Conservation (phyloP, 2,329 filamentous ascomycete genomes). For the Cytospora schulzeri region DNA sequence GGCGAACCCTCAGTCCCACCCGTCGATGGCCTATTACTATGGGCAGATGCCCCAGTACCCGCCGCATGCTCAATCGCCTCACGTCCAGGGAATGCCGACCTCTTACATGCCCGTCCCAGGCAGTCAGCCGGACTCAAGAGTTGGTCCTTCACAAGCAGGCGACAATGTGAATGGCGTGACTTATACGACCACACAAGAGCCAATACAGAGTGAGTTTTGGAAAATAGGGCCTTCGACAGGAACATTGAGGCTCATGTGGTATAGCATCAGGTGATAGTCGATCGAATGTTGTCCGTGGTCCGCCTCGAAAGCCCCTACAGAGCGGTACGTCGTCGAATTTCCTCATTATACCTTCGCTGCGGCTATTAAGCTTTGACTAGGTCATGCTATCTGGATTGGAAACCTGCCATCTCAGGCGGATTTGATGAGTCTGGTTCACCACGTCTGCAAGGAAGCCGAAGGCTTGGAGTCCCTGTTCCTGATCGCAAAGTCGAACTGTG, state of each 20-base stretch:
- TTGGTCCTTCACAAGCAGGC: slow-evolving; percentile 26
- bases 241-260: slow-evolving; percentile 13
- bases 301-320: slow-evolving; percentile 60
- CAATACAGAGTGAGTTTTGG: slow-evolving; percentile 26
- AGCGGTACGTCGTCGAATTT: slow-evolving; percentile 53
- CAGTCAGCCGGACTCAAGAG: slow-evolving; percentile 34
- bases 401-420: slow-evolving; percentile 85
- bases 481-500: slow-evolving; percentile 96
- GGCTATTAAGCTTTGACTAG: slow-evolving; percentile 42
- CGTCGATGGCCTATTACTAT: slow-evolving; percentile 48
- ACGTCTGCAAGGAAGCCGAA: slow-evolving; percentile 79
- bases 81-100: slow-evolving; percentile 38
- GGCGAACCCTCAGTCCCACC: slow-evolving; percentile 41
- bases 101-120: slow-evolving; percentile 39
- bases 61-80: slow-evolving; percentile 37
- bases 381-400: slow-evolving; percentile 93
- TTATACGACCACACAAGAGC: slow-evolving; percentile 21
- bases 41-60: slow-evolving; percentile 42
- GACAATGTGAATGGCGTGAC: slow-evolving; percentile 19
- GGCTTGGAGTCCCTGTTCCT: slow-evolving; percentile 88
- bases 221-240: background rate
- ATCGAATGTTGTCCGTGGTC: slow-evolving; percentile 52
- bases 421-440: slow-evolving; percentile 82
- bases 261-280: slow-evolving; percentile 34
- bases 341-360: background rate